phyloP scores from a whole-genome alignment of 2,329 filamentous ascomycete genomes.

The Fusarium veterinarium region DNA sequence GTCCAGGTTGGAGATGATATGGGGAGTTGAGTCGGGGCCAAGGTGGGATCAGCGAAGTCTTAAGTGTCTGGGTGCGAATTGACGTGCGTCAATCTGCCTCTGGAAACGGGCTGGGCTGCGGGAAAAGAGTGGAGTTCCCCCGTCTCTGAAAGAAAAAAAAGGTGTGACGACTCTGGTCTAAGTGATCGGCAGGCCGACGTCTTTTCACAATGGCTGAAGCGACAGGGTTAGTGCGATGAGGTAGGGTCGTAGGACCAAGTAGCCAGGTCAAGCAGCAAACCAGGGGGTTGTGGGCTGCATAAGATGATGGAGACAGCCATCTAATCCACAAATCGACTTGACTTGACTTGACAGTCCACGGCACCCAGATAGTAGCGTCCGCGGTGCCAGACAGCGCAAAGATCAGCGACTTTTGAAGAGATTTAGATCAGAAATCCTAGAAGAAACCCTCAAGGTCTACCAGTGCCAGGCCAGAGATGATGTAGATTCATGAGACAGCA shows the following conservation, averaged over 20 bases:
- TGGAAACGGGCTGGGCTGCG: slow-evolving; percentile 53
- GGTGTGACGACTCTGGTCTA: slow-evolving; percentile 65
- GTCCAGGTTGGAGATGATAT: slow-evolving; percentile 48
- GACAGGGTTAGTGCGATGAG: slow-evolving; percentile 58
- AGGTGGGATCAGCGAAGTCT: slow-evolving; percentile 70
- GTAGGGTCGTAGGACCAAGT: slow-evolving; percentile 54
- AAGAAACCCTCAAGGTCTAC: slow-evolving; percentile 14
- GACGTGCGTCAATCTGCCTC: slow-evolving; percentile 55
- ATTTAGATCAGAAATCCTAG: slow-evolving; percentile 34
- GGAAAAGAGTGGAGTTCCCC: slow-evolving; percentile 53
- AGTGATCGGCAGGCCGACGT: slow-evolving; percentile 67
- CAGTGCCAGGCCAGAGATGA: slow-evolving; percentile 4
- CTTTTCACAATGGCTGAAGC: slow-evolving; percentile 60
- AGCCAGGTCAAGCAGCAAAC: slow-evolving; percentile 35
- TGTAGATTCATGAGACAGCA: slow-evolving; percentile 12
- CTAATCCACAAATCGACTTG: slow-evolving; percentile 45
- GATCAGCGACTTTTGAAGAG: slow-evolving; percentile 42
- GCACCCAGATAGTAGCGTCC: slow-evolving; percentile 46
- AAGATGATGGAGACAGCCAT: slow-evolving; percentile 46
- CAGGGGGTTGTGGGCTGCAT: slow-evolving; percentile 51
- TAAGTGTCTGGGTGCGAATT: slow-evolving; percentile 62
- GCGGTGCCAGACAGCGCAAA: slow-evolving; percentile 40
- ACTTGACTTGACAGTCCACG: slow-evolving; percentile 48
- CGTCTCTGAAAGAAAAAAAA: slow-evolving; percentile 47
- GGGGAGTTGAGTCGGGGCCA: slow-evolving; percentile 48